phyloP scores from a whole-genome alignment of 1,139 yeast genomes.

The Yamadazyma mexicana region DNA sequence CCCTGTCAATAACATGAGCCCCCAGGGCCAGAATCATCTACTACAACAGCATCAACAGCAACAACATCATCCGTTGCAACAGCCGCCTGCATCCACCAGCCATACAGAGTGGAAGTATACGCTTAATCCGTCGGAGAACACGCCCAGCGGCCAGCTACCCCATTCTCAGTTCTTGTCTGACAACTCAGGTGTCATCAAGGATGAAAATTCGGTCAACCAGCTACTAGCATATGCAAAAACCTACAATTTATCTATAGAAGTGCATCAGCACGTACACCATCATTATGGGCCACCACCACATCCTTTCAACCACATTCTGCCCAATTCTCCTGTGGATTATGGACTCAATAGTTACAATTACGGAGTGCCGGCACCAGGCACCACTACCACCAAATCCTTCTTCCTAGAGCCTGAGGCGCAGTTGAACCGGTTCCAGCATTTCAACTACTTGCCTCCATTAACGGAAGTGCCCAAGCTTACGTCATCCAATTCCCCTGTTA shows the following conservation, averaged over 20 bases:
- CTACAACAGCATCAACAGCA: neutral
- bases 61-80: slow-evolving; percentile 1
- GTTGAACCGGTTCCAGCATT: slow-evolving; percentile 62
- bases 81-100: neutral
- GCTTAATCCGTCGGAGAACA: slow-evolving; percentile 15
- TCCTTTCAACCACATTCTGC: slow-evolving; percentile 19
- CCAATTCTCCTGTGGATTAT: slow-evolving; percentile 6
- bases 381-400: slow-evolving; percentile 10
- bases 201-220: slow-evolving; percentile 54
- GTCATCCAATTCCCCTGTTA: slow-evolving; percentile 51
- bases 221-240: slow-evolving; percentile 63
- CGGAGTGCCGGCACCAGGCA: slow-evolving; percentile 10
- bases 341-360: slow-evolving; percentile 18
- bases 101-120: slow-evolving; percentile 37
- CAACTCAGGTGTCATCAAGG: slow-evolving; percentile 48
- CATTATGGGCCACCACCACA: slow-evolving; percentile 51
- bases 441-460: slow-evolving; percentile 70
- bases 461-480: slow-evolving; percentile 69
- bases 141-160: slow-evolving; percentile 17
- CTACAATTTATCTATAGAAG: slow-evolving; percentile 60
- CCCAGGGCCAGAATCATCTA: slow-evolving; percentile 1
- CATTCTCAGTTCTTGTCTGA: slow-evolving; percentile 31
- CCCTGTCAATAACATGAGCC: slow-evolving; percentile 1
- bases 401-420: slow-evolving; percentile 57
- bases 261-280: slow-evolving; percentile 85